These are phyloP conservation scores for Catharanthus roseus DNA, from an alignment of 257 asterid genomes.

Conservation along the genomic window DNA sequence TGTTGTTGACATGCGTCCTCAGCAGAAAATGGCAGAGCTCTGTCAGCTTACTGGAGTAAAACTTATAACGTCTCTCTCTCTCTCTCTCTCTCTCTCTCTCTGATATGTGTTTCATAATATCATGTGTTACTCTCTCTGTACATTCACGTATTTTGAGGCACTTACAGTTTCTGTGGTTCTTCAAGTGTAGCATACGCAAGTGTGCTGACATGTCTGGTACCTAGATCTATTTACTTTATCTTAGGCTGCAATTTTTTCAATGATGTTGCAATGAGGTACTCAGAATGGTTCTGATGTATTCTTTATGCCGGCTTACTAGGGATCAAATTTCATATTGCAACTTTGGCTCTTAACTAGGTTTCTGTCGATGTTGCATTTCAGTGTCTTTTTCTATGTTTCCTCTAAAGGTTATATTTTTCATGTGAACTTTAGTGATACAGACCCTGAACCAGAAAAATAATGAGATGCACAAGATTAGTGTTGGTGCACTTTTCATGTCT, in stretches of 20 bases:
- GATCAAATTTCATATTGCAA: background rate
- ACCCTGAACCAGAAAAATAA: background rate
- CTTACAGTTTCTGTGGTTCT: background rate
- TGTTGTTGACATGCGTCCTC: slow-evolving; percentile 98
- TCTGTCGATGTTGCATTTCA: background rate
- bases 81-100: slow-evolving; percentile 31
- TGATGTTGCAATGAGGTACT: background rate
- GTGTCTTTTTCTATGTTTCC: background rate
- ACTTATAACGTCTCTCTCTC: slow-evolving; percentile 86
- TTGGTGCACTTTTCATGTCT: background rate
- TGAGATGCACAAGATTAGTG: background rate
- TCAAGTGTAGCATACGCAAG: background rate
- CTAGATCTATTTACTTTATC: background rate
- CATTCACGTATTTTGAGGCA: background rate
- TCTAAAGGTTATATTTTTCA: background rate
- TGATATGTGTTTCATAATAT: background rate
- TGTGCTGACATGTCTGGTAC: background rate
- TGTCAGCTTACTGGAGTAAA: slow-evolving; percentile 82
- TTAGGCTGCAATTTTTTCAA: background rate
- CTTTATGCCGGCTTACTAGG: background rate
- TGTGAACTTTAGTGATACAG: background rate
- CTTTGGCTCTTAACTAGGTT: background rate
- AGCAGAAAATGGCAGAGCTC: slow-evolving; percentile 93
- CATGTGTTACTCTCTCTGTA: background rate
- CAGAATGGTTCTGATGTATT: background rate